Evolutionary conservation across 768 basidiomycete species (phyloP), one percentile per base, ranked within the genome.

Genomic region (Cystofilobasidium ferigula): DNA sequence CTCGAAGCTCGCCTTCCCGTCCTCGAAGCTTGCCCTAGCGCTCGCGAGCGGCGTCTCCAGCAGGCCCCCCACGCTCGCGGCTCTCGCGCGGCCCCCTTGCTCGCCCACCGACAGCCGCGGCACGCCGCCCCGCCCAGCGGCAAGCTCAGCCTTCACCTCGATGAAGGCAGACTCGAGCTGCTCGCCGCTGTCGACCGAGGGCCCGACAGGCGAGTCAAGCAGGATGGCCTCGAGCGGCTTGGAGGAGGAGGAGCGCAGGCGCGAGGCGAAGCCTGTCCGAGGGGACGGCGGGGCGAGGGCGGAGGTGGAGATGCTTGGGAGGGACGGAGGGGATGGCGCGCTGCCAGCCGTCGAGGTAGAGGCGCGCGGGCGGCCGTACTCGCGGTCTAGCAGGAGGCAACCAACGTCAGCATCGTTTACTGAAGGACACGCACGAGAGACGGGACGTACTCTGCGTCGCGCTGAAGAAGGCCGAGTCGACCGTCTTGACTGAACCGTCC

Each of bases 141-240:
- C 87, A 58, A 92, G 78, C 71, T 88, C 86, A 1, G 87, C 86
- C 76, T 92, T 91, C 71, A 93, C 87, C 71, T 85, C 82, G 70
- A 89, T 85, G 73, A 91, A 92, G 0, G 88, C 88, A 26, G 86
- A 84, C 72, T 83, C 51, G 82, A 76, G 70, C 64, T 73, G 70
- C 57, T 73, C 56, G 28, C 61, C 73, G 22, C 73, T 73, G 24
- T 70, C 69, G 35, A 72, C 63, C 0, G 71, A 61, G 6, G 56
- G 26, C 22, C 70, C 63, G 45, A 71, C 65, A 12, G 64, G 60
- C 20, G 61, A 68, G 26, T 73, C 71, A 30, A 72, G 66, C 53
- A 71, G 71, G 20, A 73, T 63, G n/a, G n/a, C n/a, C 12, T 47
- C 57, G 8, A 57, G 67, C 13, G 67, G 67, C 26, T 61, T 61